phyloP scores from a whole-genome alignment of 176 grass and related monocot species.

The Aechmea fasciata region DNA sequence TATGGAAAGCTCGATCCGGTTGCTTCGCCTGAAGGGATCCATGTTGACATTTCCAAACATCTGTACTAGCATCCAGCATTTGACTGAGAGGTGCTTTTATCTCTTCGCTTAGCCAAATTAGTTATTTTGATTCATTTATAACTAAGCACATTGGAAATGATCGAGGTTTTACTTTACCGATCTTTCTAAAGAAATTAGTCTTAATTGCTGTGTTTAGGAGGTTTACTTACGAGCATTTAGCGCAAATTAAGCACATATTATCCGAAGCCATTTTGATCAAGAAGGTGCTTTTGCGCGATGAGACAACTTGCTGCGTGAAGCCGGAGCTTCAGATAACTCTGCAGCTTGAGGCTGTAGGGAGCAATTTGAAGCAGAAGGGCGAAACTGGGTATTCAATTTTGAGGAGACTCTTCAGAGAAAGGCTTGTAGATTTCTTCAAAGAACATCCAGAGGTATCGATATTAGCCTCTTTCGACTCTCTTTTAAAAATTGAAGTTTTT shows the following conservation, averaged over 20 bases:
- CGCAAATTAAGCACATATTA: conserved; percentile 72
- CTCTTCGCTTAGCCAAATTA: not conserved
- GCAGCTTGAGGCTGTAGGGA: conserved; percentile 29
- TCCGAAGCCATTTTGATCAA: conserved; percentile 59
- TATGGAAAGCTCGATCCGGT: conserved; percentile 62
- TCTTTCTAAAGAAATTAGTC: not conserved
- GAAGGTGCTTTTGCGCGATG: conserved; percentile 59
- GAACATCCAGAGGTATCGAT: conserved; percentile 58
- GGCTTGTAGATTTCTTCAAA: conserved; percentile 59
- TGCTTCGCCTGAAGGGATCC: conserved; percentile 60
- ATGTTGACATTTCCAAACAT: conserved; percentile 61
- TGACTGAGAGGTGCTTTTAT: conserved; percentile 40
- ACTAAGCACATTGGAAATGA: not conserved
- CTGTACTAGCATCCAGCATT: conserved; percentile 47
- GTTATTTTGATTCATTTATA: not conserved
- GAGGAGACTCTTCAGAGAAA: conserved; percentile 65
- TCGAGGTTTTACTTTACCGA: not conserved
- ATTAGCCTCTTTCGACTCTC: not conserved
- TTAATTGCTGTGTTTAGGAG: conserved; percentile 42
- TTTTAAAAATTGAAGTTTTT: not conserved
- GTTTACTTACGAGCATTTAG: conserved; percentile 68
- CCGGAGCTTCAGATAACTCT: conserved; percentile 68
- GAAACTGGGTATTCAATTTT: conserved; percentile 46
- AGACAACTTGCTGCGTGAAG: conserved; percentile 75
- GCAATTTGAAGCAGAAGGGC: conserved; percentile 35